Evolutionary conservation across 2,329 filamentous ascomycete species (phyloP).

Genomic region (Lasiodiplodia hormozganensis): DNA sequence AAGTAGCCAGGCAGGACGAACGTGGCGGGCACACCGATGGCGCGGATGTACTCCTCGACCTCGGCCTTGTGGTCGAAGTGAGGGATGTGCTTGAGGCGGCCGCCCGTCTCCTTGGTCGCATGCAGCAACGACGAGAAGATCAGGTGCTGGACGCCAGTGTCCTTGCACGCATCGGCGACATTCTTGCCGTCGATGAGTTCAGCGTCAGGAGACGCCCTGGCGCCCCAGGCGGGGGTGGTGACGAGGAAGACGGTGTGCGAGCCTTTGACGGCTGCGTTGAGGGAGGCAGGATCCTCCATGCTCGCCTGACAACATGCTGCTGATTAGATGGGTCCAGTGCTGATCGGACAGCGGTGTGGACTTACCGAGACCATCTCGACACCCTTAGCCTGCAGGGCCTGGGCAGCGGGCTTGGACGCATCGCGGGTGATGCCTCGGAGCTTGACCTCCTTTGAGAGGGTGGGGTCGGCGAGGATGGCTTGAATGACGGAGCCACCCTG

Average conservation of each 20-base stretch:
- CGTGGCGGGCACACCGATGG: constrained; percentile 30
- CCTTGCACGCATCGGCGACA: constrained; percentile 42
- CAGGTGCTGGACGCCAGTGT: constrained; percentile 45
- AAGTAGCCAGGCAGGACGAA: constrained; percentile 37
- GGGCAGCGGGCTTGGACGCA: constrained; percentile 51
- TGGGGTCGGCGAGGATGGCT: constrained; percentile 40
- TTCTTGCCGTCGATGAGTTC: constrained; percentile 44
- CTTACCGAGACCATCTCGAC: constrained; percentile 61
- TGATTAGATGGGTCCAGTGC: constrained; percentile 1
- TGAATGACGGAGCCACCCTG: constrained; percentile 64
- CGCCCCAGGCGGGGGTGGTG: constrained; percentile 32
- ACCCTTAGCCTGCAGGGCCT: constrained; percentile 54
- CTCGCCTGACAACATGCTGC: constrained; percentile 49
- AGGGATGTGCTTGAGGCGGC: constrained; percentile 40
- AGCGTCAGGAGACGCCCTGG: constrained; percentile 33
- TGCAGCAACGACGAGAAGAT: constrained; percentile 47
- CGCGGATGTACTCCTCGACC: constrained; percentile 41
- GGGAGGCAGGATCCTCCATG: constrained; percentile 34
- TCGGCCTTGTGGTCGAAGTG: constrained; percentile 49
- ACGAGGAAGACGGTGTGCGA: constrained; percentile 39
- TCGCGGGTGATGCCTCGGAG: constrained; percentile 65
- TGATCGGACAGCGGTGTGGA: constrained; percentile 37
- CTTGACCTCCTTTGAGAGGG: constrained; percentile 35
- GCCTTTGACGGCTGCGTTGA: constrained; percentile 36
- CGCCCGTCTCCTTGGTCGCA: constrained; percentile 36